Conservation (phyloP, 805 yeast genomes). For the Hanseniaspora thailandica region DNA sequence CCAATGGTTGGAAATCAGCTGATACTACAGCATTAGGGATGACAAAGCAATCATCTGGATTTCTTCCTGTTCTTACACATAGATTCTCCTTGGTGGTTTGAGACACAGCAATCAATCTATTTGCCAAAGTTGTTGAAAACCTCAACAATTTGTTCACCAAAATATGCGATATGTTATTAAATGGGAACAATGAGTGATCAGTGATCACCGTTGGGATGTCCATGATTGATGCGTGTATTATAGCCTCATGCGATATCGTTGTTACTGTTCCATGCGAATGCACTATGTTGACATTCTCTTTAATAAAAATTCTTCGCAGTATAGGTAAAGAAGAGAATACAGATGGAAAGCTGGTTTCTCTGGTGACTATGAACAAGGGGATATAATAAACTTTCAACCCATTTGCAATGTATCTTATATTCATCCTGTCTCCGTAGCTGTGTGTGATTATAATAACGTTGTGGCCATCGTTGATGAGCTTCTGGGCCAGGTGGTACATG, state of each 20-base stretch:
- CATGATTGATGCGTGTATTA: slow-evolving; percentile 87
- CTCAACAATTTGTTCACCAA: slow-evolving; percentile 76
- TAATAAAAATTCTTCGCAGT: slow-evolving; percentile 66
- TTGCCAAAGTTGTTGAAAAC: slow-evolving; percentile 74
- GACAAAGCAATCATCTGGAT: slow-evolving; percentile 69
- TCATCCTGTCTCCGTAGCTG: slow-evolving; percentile 69
- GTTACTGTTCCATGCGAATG: slow-evolving; percentile 94
- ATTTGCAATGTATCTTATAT: slow-evolving; percentile 71
- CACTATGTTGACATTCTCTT: slow-evolving; percentile 78
- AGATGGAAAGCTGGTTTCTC: slow-evolving; percentile 80
- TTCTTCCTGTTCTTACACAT: slow-evolving; percentile 71
- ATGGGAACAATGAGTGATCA: slow-evolving; percentile 92
- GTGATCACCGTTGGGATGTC: slow-evolving; percentile 86
- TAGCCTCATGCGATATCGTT: slow-evolving; percentile 76
- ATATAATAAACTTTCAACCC: slow-evolving; percentile 89
- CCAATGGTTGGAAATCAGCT: slow-evolving; percentile 55
- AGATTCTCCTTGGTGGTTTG: slow-evolving; percentile 95
- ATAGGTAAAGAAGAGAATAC: slow-evolving; percentile 82
- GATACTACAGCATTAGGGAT: slow-evolving; percentile 94
- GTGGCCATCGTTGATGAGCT: slow-evolving; percentile 69
- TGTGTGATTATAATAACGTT: slow-evolving; percentile 81
- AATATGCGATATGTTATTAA: slow-evolving; percentile 72
- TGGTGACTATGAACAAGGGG: slow-evolving; percentile 66
- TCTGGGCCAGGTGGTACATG: slow-evolving; percentile 79
- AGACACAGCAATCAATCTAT: slow-evolving; percentile 91